phyloP scores from a whole-genome alignment of 140 eudicot species.

The Senecio squalidus region DNA sequence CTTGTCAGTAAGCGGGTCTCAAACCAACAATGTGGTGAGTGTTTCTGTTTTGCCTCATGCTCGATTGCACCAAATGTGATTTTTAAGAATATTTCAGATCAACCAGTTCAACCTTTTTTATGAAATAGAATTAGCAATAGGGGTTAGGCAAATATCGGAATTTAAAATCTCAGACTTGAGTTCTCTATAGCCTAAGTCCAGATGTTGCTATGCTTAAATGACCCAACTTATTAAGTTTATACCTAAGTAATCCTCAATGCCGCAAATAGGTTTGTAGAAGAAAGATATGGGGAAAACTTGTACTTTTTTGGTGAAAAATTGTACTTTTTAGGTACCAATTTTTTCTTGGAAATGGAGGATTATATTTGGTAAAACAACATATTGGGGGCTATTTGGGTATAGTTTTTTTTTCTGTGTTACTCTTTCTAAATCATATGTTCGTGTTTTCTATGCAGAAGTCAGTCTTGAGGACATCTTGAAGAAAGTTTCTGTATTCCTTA shows the following conservation, averaged over 20 bases:
- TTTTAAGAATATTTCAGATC: neutral
- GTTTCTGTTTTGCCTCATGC: conserved; percentile 14
- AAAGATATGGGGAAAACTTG: neutral
- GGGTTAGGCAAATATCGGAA: neutral
- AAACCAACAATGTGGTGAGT: conserved; percentile 43
- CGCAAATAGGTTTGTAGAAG: too few species aligned
- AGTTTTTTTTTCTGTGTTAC: too few species aligned
- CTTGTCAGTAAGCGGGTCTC: conserved; percentile 13
- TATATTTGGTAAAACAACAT: too few species aligned
- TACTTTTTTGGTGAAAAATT: neutral
- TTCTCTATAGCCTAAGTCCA: neutral
- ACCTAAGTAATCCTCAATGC: too few species aligned
- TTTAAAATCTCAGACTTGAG: neutral
- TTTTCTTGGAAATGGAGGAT: too few species aligned
- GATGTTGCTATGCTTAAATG: neutral
- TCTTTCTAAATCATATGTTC: neutral
- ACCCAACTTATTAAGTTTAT: too few species aligned
- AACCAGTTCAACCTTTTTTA: neutral
- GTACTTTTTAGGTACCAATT: too few species aligned
- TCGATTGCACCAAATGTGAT: neutral
- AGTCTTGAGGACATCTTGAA: conserved; percentile 54
- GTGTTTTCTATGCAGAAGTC: conserved; percentile 36
- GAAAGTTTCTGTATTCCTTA: conserved; percentile 48
- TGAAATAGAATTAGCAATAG: conserved; percentile 3
- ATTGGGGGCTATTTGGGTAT: too few species aligned